Evolutionary conservation across 352 stramenopile genomes (phyloP).

Genomic region (Pythium apleroticum): DNA sequence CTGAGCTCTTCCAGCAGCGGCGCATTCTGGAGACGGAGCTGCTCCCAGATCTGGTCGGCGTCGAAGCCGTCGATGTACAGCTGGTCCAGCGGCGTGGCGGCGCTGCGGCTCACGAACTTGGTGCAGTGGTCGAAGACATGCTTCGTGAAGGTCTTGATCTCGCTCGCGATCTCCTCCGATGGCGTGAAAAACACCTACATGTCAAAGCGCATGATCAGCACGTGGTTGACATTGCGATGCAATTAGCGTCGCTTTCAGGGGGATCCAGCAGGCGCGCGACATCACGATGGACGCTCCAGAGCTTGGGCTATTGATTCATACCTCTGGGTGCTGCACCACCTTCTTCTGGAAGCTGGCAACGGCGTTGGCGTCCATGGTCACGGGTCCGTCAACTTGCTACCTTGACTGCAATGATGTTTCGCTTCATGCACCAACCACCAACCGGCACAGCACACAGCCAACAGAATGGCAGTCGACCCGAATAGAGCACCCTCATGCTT

Average conservation of each 20-base stretch:
- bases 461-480: slow-evolving; percentile 13
- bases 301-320: slow-evolving; percentile 20
- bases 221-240: not conserved
- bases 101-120: slow-evolving; percentile 51
- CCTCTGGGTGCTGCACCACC: slow-evolving; percentile 70
- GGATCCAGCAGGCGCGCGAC: not conserved
- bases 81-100: slow-evolving; percentile 57
- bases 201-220: not conserved
- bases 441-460: slow-evolving; percentile 22
- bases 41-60: slow-evolving; percentile 84
- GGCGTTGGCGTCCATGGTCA: slow-evolving; percentile 56
- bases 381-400: slow-evolving; percentile 15
- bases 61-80: slow-evolving; percentile 85
- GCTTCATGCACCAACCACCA: slow-evolving; percentile 31
- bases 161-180: slow-evolving; percentile 54
- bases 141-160: slow-evolving; percentile 79
- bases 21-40: slow-evolving; percentile 80
- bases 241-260: slow-evolving; percentile 3
- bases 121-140: slow-evolving; percentile 76
- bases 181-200: slow-evolving; percentile 75
- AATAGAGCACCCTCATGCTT: slow-evolving; percentile 22
- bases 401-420: slow-evolving; percentile 19
- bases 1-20: slow-evolving; percentile 66
- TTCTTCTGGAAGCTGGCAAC: slow-evolving; percentile 65
- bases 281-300: not conserved